A percentile compares a stretch with the other conserved stretches of the same genome.
Conservation (phyloP, 2,329 filamentous ascomycete genomes). For the Tolypocladium cylindrosporum region DNA sequence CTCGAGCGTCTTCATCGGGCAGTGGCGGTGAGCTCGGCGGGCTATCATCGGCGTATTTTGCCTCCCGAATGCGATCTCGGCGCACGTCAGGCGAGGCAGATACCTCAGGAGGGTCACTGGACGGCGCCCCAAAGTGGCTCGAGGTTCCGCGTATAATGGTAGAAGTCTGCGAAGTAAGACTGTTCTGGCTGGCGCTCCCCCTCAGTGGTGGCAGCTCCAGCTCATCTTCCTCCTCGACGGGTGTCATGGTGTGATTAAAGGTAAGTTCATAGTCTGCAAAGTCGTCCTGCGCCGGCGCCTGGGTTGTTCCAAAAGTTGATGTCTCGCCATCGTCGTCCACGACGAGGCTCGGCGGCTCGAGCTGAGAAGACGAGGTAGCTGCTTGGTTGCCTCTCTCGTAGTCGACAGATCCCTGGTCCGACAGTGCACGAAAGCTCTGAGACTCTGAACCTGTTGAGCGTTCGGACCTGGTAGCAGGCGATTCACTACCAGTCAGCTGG, state of each 20-base stretch:
- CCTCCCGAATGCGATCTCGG: slow-evolving; percentile 18
- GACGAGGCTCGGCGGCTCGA: neutral
- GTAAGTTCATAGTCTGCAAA: slow-evolving; percentile 3
- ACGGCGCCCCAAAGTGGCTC: slow-evolving; percentile 27
- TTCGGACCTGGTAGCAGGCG: neutral
- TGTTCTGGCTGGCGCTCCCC: slow-evolving; percentile 17
- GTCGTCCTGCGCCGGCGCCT: neutral
- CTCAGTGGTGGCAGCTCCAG: slow-evolving; percentile 25
- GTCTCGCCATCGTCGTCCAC: neutral
- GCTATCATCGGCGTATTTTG: slow-evolving; percentile 28
- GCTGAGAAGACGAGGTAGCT: neutral
- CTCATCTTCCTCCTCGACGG: slow-evolving; percentile 18
- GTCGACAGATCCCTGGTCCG: neutral
- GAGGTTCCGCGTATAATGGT: slow-evolving; percentile 26
- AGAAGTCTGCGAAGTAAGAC: slow-evolving; percentile 25
- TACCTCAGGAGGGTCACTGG: slow-evolving; percentile 31
- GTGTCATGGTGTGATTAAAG: slow-evolving; percentile 8
- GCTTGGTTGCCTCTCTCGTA: neutral
- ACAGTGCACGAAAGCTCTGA: neutral
- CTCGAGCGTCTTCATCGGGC: slow-evolving; percentile 7
- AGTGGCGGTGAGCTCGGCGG: slow-evolving; percentile 39
- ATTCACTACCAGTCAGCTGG: neutral
- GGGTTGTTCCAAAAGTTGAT: neutral
- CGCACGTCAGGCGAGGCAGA: slow-evolving; percentile 30
- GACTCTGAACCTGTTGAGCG: neutral